phyloP scores from a whole-genome alignment of 2,329 filamentous ascomycete genomes.

The Pyricularia sp. region DNA sequence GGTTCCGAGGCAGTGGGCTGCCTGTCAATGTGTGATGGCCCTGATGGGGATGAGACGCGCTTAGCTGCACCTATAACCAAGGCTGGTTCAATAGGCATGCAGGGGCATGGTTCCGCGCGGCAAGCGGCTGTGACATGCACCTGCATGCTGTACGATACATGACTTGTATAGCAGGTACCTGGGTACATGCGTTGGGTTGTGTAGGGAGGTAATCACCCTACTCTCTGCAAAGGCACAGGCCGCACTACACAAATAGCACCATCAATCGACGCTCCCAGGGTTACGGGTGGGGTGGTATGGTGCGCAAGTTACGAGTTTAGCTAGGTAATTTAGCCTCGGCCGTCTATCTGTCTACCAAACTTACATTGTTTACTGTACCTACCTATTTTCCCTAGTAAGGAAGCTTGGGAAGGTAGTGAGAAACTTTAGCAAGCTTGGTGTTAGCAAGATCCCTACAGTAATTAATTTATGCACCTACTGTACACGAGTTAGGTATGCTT shows the following conservation, averaged over 20 bases:
- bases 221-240: neutral
- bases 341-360: neutral
- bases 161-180: too few species aligned
- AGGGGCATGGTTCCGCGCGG: neutral
- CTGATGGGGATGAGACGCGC: neutral
- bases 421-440: neutral
- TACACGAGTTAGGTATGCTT: neutral
- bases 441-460: neutral
- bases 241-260: neutral
- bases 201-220: too few species aligned
- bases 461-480: neutral
- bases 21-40: neutral
- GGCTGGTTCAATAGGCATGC: neutral
- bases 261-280: neutral
- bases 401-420: neutral
- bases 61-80: neutral
- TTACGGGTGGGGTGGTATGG: neutral
- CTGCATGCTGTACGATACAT: neutral
- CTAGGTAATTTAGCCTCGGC: neutral
- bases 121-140: neutral
- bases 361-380: neutral
- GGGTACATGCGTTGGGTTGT: too few species aligned
- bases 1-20: neutral
- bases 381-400: neutral
- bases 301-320: neutral